Evolutionary conservation across 371 early-diverging fungal genomes (phyloP), one percentile per base, ranked within the genome.

Genomic region (Mucor racemosus): DNA sequence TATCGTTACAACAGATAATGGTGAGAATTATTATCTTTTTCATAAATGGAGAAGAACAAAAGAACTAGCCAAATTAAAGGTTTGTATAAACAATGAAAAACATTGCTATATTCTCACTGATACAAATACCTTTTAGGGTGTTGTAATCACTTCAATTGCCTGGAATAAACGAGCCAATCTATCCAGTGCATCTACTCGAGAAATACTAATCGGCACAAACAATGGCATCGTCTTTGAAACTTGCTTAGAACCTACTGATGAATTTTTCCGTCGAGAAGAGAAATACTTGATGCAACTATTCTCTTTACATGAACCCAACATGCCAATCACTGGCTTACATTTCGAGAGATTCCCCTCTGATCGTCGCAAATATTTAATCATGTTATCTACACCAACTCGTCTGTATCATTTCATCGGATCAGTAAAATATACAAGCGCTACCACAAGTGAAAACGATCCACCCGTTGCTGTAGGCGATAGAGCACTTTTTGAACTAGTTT

Each of bases 161-260:
- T 97, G 96, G 96, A 95, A 92, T 60, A 89, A 89, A 63, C 88
- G 80, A 53, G 77, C 84, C n/a, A 77, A 76, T 7, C 73, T 84
- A 26, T 73, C 78, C 0, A 85, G 86, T 57, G 78, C 88, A 1
- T 91, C 94, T 5, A 95, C 95, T 1, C 88, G 89, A 50, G 86
- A 89, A 38, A 89, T 96, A 38, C 78, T 97, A 65, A 76, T 97
- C 54, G 97, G 95, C 19, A 93, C 95, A 4, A 79, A 84, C 57
- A 92, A 93, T 41, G 97, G 97, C 11, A 81, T 87, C 55, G 89
- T 97, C 34, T 95, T 87, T 71, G 97, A 97, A 69, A 88, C 94
- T 2, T 93, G 93, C 62, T 77, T 97, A 34, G 90, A 91, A 60
- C 91, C 96, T 0, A 86, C 87, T 6, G 94, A 94, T 53, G 95